Percentiles rank a stretch among this genome's conserved stretches.
phyloP scores from a whole-genome alignment of 495 filamentous ascomycete species.

The Daldinia loculata region DNA sequence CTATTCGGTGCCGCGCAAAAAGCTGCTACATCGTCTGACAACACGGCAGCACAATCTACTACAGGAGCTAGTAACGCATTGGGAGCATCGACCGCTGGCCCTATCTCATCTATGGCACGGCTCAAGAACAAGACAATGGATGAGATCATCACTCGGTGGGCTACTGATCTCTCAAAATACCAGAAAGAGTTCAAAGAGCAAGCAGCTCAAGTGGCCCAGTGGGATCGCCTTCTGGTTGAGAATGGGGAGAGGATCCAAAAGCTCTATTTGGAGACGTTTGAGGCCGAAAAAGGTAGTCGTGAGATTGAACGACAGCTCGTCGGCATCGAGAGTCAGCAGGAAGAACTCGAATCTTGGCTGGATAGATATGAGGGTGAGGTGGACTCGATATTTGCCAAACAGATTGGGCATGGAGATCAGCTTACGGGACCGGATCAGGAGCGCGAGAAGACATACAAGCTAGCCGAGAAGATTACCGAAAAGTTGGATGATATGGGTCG shows the following conservation, averaged over 20 bases:
- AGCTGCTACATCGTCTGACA: slow-evolving; percentile 40
- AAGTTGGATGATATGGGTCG: slow-evolving; percentile 89
- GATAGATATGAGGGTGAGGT: slow-evolving; percentile 91
- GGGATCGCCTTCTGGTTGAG: slow-evolving; percentile 90
- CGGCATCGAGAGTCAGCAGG: slow-evolving; percentile 88
- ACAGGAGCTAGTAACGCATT: slow-evolving; percentile 54
- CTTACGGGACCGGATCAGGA: slow-evolving; percentile 90
- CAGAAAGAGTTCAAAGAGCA: slow-evolving; percentile 94
- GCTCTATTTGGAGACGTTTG: slow-evolving; percentile 84
- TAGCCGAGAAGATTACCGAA: slow-evolving; percentile 89
- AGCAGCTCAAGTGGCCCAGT: slow-evolving; percentile 83
- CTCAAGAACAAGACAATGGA: slow-evolving; percentile 99
- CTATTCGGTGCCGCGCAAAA: slow-evolving; percentile 33
- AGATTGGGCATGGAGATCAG: slow-evolving; percentile 68
- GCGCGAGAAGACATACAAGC: slow-evolving; percentile 89
- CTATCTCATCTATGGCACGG: slow-evolving; percentile 81
- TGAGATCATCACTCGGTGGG: slow-evolving; percentile 98
- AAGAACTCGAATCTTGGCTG: slow-evolving; percentile 82
- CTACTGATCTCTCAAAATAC: slow-evolving; percentile 90
- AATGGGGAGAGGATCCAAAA: slow-evolving; percentile 93
- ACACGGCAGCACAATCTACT: slow-evolving; percentile 40
- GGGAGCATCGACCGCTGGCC: slow-evolving; percentile 78
- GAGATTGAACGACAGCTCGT: slow-evolving; percentile 91
- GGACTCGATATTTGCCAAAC: slow-evolving; percentile 80
- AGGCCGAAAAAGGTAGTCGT: slow-evolving; percentile 87